Percentiles rank a stretch among this genome's conserved stretches.
Evolutionary conservation across 2,329 filamentous ascomycete species (phyloP).

Genomic region (Colletotrichum navitas): DNA sequence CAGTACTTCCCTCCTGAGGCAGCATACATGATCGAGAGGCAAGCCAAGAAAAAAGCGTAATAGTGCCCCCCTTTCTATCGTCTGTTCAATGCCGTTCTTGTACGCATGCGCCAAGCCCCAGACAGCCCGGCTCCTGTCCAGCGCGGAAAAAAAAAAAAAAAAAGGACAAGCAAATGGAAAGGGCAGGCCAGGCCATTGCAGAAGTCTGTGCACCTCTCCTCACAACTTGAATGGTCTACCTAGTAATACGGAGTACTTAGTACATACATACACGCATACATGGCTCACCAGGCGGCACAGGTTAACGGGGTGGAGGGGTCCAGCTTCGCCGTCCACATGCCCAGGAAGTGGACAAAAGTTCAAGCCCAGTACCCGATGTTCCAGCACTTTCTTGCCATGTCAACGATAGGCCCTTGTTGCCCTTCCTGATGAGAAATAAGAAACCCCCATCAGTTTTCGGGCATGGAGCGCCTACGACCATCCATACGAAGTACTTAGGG

Average conservation of each 20-base stretch:
- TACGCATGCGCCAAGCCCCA: neutral
- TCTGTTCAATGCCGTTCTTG: neutral
- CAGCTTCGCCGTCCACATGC: slow-evolving; percentile 9
- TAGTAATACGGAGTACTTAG: too few species aligned
- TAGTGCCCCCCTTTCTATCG: neutral
- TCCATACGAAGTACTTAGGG: neutral
- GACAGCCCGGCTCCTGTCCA: neutral
- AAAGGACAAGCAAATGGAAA: neutral
- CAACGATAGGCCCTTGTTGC: neutral
- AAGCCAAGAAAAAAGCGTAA: slow-evolving; percentile 7
- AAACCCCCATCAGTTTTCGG: too few species aligned
- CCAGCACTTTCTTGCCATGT: slow-evolving; percentile 21
- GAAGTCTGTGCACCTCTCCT: slow-evolving; percentile 2
- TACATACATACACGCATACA: neutral
- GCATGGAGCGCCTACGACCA: neutral
- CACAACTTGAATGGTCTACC: neutral
- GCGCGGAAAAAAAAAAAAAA: neutral
- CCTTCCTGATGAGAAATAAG: neutral
- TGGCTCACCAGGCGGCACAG: slow-evolving; percentile 8
- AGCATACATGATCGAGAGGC: neutral
- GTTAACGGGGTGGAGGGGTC: slow-evolving; percentile 26
- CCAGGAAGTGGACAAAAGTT: slow-evolving; percentile 3
- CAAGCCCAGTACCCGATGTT: slow-evolving; percentile 13
- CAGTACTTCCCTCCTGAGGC: neutral
- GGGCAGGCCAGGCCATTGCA: neutral